Base-by-base conservation (phyloP, 225 moss, liverwort and hornwort species). In the Antitrichia curtipendula region DNA sequence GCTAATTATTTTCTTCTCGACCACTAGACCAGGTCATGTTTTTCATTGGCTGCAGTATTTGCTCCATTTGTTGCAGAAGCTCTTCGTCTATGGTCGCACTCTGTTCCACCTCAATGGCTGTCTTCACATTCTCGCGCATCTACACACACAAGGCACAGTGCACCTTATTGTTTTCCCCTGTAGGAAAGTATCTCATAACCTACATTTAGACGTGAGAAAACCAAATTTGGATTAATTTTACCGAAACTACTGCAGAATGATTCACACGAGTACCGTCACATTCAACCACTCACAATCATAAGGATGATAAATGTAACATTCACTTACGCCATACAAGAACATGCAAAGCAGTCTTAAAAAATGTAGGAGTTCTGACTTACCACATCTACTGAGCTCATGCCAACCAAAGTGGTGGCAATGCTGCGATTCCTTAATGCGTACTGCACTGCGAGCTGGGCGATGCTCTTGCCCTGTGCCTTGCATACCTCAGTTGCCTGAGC, bases 11-110 rank as follows among this genome's bases (percentile, higher is more conserved):
- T 83, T 96, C 96, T 52, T 90, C 91, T 82, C 90, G 93, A 40
- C 98, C 98, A 88, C 95, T 97, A 31, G 93, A 82, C 98, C 98
- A 99, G 36, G 91, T 94, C 86, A 96, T 78, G 84, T 95, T 96
- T 79, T 95, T 97, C 87, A 96, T 97, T 49, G 96, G 96, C 85
- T 92, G 91, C 56, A 99, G 85, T 84, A 97, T 91, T 78, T 76
- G 86, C 84, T 95, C 93, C 32, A 97, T 93, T 89, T 97, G 94
- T 56, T 91, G 91, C 29, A 99, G 82, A n/a, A 94, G 91, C 81
- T 92, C 86, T n/a, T 93, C 76, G 66, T 97, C 93, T 5, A 91
- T 75, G 49, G 54, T 89, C 47, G 91, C 86, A 65, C 91, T 86
- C 43, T 94, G 91, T 75, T 94, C 89, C 61, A 90, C 90, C 57